Evolutionary conservation across 805 yeast species (phyloP).

Genomic region (Wickerhamiella galacta): DNA sequence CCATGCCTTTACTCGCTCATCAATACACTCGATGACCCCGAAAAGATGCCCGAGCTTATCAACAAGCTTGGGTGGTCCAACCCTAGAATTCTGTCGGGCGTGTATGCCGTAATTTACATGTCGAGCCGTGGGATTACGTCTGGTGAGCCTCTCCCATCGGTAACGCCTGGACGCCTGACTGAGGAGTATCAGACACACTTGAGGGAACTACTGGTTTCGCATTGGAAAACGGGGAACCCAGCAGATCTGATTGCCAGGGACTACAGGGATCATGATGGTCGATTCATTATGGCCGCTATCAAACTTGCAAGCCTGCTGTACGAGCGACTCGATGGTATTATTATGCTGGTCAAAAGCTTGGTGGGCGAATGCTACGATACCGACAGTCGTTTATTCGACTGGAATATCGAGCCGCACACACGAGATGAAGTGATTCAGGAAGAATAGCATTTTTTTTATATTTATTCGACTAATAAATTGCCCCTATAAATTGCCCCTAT

Average conservation of each 20-base stretch:
- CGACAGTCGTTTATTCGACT: not conserved
- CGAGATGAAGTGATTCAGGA: too few species aligned
- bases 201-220: too few species aligned
- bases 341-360: conserved; percentile 2
- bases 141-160: conserved; percentile 2
- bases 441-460: too few species aligned
- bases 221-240: too few species aligned
- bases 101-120: conserved; percentile 2
- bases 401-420: too few species aligned
- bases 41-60: conserved; percentile 2
- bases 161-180: conserved; percentile 5
- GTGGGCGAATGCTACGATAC: conserved; percentile 4
- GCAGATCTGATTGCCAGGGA: not conserved
- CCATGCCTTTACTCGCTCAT: conserved; percentile 3
- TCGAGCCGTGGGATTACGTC: conserved; percentile 2
- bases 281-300: conserved; percentile 12
- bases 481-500: too few species aligned
- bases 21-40: conserved; percentile 1
- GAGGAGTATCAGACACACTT: too few species aligned
- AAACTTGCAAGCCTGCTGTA: conserved; percentile 10
- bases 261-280: conserved; percentile 13
- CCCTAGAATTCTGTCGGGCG: conserved; percentile 2
- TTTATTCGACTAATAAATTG: too few species aligned
- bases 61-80: conserved; percentile 4
- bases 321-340: conserved; percentile 1